Evolutionary conservation across 257 asterid species (phyloP).

Genomic region (Hygrophila difformis): DNA sequence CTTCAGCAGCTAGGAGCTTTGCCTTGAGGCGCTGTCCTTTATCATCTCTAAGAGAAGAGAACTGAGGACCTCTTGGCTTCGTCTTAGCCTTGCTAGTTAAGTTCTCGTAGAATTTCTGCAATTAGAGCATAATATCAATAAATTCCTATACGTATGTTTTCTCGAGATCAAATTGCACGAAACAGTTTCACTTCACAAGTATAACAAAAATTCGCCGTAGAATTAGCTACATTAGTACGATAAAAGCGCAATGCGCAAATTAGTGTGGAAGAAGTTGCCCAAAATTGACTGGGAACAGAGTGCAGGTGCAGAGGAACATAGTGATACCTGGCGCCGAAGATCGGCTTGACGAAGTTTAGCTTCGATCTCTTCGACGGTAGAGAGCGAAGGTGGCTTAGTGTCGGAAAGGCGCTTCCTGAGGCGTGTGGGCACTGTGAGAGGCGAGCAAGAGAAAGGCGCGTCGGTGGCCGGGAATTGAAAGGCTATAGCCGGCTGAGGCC

Average conservation of each 20-base stretch:
- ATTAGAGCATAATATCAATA: no score
- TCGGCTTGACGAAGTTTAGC: constrained; percentile 85
- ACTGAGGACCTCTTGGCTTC: constrained; percentile 73
- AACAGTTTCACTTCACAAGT: no score
- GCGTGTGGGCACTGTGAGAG: constrained; percentile 76
- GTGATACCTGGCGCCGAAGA: constrained; percentile 85
- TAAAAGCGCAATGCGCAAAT: no score
- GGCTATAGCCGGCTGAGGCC: constrained; percentile 42
- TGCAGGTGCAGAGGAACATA: no score
- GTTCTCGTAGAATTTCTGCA: constrained; percentile 78
- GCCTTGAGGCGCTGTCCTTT: constrained; percentile 96
- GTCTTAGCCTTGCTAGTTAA: constrained; percentile 89
- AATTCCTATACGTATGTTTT: no score
- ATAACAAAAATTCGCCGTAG: no score
- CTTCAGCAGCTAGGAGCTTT: constrained; percentile 93
- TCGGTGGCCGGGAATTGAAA: constrained; percentile 81
- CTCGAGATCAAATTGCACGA: no score
- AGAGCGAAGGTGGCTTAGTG: constrained; percentile 50
- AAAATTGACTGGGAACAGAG: no score
- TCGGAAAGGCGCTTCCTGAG: constrained; percentile 73
- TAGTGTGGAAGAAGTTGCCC: no score
- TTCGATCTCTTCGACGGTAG: constrained; percentile 73
- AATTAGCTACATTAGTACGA: no score
- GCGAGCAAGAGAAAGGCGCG: constrained; percentile 58
- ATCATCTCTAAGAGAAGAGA: constrained; percentile 63